Evolutionary conservation across 495 filamentous ascomycete species (phyloP), one percentile per base, ranked within the genome.

Genomic region (Penicillium argentinense): DNA sequence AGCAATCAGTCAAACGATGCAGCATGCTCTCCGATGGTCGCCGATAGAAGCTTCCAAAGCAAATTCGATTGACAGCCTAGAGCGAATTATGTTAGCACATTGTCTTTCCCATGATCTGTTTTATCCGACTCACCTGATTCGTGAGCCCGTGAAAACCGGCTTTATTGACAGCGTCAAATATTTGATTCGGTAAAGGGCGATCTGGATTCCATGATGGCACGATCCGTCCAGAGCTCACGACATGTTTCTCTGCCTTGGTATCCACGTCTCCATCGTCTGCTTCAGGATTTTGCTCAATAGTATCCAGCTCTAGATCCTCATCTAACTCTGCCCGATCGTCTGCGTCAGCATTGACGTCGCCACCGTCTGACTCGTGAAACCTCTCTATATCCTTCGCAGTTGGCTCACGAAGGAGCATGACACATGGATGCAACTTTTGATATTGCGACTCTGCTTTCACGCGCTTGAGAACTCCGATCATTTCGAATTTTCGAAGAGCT

Each of bases 361-460:
- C 57, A 17, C 45, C 49, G 30, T 60, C 67, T 21, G 59, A 66
- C 22, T 68, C 78, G 51, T 74, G 66, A 40, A 85, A 81, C 45
- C 74, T 70, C 14, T 79, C 71, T 62, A 81, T 72, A 53, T 95
- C 89, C 9, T 78, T 75, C 11, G 77, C 64, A 4, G 76, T 80
- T 11, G 87, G 87, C n/a, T 88, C 85, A 14, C 88, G 79, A 16
- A 91, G 47, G 26, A 88, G 85, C 63, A 85, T 84, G 25, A 95
- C 71, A 49, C 88, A 91, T 12, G 73, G 66, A 43, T 76, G 69
- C 17, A 69, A 66, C 28, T 56, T 57, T 5, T 69, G 50, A 46
- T 73, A 71, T 38, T 76, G 70, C 2, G 75, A 72, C 17, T 73
- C 69, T 1, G 87, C 90, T 42, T 73, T 79, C 13, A 90, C 84